A percentile compares a stretch with the other conserved stretches of the same genome.
Conservation (phyloP, 352 stramenopile species). For the Globisporangium parvum region DNA sequence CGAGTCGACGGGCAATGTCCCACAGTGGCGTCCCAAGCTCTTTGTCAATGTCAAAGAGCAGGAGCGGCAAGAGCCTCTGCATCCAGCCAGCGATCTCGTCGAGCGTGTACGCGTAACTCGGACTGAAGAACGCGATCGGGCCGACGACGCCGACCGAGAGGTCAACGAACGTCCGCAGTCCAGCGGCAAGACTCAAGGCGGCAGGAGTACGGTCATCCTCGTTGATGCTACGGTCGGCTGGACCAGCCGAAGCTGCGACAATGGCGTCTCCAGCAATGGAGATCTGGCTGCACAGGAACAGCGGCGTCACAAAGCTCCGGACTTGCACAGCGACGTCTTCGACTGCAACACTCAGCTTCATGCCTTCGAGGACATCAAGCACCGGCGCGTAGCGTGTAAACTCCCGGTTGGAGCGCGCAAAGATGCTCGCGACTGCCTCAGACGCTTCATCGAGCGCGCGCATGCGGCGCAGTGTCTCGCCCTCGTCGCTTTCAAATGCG, state of each 20-base stretch:
- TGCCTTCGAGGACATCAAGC: conserved; percentile 25
- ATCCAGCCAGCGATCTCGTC: conserved; percentile 34
- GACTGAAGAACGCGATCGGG: conserved; percentile 45
- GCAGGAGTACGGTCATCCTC: conserved; percentile 3
- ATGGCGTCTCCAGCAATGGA: conserved; percentile 27
- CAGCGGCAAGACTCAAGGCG: conserved; percentile 16
- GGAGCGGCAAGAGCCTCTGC: conserved; percentile 25
- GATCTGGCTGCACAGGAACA: conserved; percentile 33
- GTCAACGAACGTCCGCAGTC: conserved; percentile 35
- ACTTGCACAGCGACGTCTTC: conserved; percentile 32
- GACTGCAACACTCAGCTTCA: conserved; percentile 24
- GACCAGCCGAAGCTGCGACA: conserved; percentile 20
- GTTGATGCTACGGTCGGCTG: too few species aligned
- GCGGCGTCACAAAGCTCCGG: conserved; percentile 40
- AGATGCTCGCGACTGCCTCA: conserved; percentile 16
- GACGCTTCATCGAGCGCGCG: conserved; percentile 45
- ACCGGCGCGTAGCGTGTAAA: conserved; percentile 20
- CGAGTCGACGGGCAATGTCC: conserved; percentile 50
- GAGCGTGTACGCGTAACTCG: conserved; percentile 47
- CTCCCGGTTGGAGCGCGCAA: conserved; percentile 17
- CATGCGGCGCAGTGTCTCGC: conserved; percentile 20
- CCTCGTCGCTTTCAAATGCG: conserved; percentile 32
- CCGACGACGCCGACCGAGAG: conserved; percentile 25
- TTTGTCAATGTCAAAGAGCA: conserved; percentile 46
- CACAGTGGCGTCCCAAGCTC: conserved; percentile 24